phyloP scores from a whole-genome alignment of 2,329 filamentous ascomycete species.

The Pseudogymnoascus sp. region DNA sequence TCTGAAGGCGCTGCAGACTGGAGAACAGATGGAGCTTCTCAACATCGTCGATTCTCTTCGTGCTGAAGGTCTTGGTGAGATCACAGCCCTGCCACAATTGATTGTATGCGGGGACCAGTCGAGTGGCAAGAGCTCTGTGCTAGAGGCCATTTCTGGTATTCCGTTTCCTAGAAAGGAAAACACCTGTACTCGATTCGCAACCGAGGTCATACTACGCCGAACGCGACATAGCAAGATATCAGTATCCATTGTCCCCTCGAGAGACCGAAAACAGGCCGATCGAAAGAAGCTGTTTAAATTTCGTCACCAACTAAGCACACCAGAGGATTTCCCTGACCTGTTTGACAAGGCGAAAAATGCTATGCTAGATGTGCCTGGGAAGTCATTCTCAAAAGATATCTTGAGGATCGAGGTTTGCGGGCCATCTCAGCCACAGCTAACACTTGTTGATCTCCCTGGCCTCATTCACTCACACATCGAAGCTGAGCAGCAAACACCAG shows the following conservation, averaged over 20 bases:
- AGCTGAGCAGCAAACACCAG: conserved; percentile 33
- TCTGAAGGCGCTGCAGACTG: conserved; percentile 17
- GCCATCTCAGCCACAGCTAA: conserved; percentile 41
- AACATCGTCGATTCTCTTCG: conserved; percentile 50
- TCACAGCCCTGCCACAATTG: conserved; percentile 36
- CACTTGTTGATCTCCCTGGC: conserved; percentile 53
- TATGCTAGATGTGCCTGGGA: conserved; percentile 19
- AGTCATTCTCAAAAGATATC: conserved; percentile 19
- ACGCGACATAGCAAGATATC: conserved; percentile 4
- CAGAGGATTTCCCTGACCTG: conserved; percentile 16
- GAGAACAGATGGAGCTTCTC: conserved; percentile 48
- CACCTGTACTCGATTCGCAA: conserved; percentile 38
- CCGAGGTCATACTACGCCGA: conserved; percentile 34
- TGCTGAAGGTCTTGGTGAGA: conserved; percentile 14
- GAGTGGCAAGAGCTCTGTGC: conserved; percentile 31
- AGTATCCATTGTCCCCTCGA: conserved; percentile 15
- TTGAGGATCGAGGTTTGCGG: conserved; percentile 19
- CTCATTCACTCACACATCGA: conserved; percentile 42
- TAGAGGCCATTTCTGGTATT: conserved; percentile 31
- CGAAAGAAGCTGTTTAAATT: conserved; percentile 14
- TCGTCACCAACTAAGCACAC: conserved; percentile 13
- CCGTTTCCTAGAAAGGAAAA: conserved; percentile 34
- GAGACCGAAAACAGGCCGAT: conserved; percentile 12
- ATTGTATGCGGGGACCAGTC: conserved; percentile 36
- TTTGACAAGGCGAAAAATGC: conserved; percentile 17